Percentiles rank a stretch among this genome's conserved stretches.
These are phyloP conservation scores for Elsinoe fawcettii DNA, from an alignment of 2,329 filamentous ascomycete species.

Conservation along the genomic window DNA sequence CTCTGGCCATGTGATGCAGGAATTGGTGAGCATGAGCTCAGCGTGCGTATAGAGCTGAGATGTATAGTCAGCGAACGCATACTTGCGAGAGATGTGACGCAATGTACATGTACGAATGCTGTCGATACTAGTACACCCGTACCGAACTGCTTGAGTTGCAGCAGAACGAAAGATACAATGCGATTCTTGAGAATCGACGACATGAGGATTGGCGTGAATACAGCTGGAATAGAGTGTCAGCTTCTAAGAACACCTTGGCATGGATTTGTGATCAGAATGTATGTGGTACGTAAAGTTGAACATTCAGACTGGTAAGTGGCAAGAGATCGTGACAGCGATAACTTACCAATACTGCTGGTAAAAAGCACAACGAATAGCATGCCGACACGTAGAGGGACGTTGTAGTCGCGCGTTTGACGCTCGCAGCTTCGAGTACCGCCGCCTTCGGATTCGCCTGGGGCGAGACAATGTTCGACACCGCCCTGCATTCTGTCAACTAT, in stretches of 20 bases:
- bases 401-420: constrained; percentile 48
- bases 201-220: constrained; percentile 60
- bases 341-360: constrained; percentile 55
- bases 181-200: constrained; percentile 49
- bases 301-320: background rate
- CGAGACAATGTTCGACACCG: constrained; percentile 30
- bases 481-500: constrained; percentile 10
- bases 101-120: constrained; percentile 58
- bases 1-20: constrained; percentile 56
- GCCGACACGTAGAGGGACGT: constrained; percentile 60
- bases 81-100: background rate
- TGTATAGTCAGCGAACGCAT: background rate
- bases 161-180: constrained; percentile 45
- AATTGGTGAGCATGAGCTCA: constrained; percentile 61
- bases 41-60: constrained; percentile 65
- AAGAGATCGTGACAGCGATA: background rate
- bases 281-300: no score
- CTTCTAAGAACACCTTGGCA: no score
- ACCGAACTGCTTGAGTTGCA: constrained; percentile 62
- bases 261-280: no score
- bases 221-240: constrained; percentile 32
- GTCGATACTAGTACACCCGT: constrained; percentile 67
- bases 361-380: constrained; percentile 64
- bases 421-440: constrained; percentile 39
- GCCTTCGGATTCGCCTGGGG: constrained; percentile 47